Percentiles rank a stretch among this genome's conserved stretches.
Conservation (phyloP, 2,329 filamentous ascomycete species). For the Neonectria faginata region DNA sequence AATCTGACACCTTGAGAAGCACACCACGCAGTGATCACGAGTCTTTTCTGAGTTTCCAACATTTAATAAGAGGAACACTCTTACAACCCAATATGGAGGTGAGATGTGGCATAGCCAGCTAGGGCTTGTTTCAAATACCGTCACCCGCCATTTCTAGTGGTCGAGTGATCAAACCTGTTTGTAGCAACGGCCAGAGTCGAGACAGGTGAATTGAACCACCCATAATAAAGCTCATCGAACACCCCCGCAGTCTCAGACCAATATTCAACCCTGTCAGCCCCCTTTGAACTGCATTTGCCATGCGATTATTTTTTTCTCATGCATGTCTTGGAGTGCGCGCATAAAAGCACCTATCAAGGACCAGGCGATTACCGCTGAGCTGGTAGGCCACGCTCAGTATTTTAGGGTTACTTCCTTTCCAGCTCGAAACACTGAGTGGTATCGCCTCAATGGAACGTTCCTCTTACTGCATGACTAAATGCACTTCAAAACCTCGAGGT, state of each 20-base stretch:
- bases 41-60: not conserved
- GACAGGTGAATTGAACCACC: constrained; percentile 3
- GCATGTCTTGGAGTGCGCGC: constrained; percentile 20
- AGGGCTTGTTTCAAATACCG: not conserved
- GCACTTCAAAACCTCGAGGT: not conserved
- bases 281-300: constrained; percentile 2
- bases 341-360: not conserved
- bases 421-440: not conserved
- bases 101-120: not conserved
- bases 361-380: constrained; percentile 2
- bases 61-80: not conserved
- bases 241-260: constrained; percentile 16
- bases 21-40: not conserved
- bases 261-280: constrained; percentile 6
- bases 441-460: constrained; percentile 5
- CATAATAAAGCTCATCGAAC: constrained; percentile 1
- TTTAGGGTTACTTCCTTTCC: constrained; percentile 5
- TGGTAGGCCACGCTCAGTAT: not conserved
- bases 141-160: not conserved
- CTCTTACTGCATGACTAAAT: constrained; percentile 18
- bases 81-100: not conserved
- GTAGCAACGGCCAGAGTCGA: not conserved
- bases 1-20: not conserved
- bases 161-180: not conserved
- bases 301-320: constrained; percentile 15